Percentiles rank a stretch among this genome's conserved stretches.
Conservation (phyloP, 495 filamentous ascomycete genomes). For the Friedmanniomyces simplex region DNA sequence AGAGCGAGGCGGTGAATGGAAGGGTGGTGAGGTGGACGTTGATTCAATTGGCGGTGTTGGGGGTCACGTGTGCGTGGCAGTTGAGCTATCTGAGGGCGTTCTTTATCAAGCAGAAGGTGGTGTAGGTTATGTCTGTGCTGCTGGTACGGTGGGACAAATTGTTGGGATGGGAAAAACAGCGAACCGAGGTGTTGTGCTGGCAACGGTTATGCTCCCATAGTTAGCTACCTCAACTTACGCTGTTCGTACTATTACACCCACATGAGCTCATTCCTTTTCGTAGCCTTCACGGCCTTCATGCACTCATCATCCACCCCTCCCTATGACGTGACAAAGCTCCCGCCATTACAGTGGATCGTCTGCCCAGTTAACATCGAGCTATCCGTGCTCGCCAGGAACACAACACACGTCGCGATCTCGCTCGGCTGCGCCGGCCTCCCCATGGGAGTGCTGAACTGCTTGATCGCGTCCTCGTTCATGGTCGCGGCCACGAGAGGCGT, state of each 20-base stretch:
- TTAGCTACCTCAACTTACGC: too few species aligned
- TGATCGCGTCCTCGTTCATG: constrained; percentile 59
- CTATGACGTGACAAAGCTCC: constrained; percentile 18
- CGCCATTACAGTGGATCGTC: constrained; percentile 24
- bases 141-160: too few species aligned
- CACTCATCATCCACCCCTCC: too few species aligned
- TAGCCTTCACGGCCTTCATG: too few species aligned
- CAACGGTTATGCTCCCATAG: too few species aligned
- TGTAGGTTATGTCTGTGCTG: too few species aligned
- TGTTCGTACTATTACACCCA: too few species aligned
- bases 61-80: constrained; percentile 92
- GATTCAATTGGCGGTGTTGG: constrained; percentile 80
- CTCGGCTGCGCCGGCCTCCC: constrained; percentile 67
- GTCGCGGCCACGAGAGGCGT: constrained; percentile 73
- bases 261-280: too few species aligned
- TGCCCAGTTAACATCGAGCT: constrained; percentile 34
- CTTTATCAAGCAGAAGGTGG: constrained; percentile 99
- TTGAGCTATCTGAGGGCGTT: constrained; percentile 88
- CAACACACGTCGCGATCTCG: constrained; percentile 74
- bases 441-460: constrained; percentile 69
- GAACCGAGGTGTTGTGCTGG: too few species aligned
- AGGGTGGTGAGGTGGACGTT: constrained; percentile 91
- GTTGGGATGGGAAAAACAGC: too few species aligned
- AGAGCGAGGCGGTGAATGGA: constrained; percentile 85
- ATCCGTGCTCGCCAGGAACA: constrained; percentile 71